Conservation (phyloP, 495 filamentous ascomycete species). For the Elaphomyces granulatus region DNA sequence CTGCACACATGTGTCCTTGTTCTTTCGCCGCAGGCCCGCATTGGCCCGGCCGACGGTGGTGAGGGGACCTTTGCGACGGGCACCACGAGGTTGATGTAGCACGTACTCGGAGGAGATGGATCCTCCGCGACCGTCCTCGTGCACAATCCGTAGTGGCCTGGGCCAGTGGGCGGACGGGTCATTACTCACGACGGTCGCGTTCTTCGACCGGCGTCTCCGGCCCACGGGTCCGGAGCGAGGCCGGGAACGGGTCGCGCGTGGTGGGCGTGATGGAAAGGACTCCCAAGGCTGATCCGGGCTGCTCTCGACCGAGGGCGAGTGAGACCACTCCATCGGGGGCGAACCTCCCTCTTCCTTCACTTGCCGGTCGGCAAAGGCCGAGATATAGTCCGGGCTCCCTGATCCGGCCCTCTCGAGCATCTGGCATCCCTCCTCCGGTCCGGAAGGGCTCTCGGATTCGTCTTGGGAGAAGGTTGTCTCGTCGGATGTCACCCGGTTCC, state of each 20-base stretch:
- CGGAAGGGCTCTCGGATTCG: slow-evolving; percentile 29
- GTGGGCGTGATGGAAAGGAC: background rate
- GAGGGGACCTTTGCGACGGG: slow-evolving; percentile 33
- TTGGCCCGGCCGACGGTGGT: slow-evolving; percentile 32
- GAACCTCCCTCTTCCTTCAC: slow-evolving; percentile 8
- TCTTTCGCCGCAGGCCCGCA: slow-evolving; percentile 32
- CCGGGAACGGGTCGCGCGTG: background rate
- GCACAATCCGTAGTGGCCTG: slow-evolving; percentile 33
- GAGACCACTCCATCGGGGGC: background rate
- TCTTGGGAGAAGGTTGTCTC: too few relatives aligned
- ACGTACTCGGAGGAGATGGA: slow-evolving; percentile 37
- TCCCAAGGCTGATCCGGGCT: background rate
- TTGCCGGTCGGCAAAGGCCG: slow-evolving; percentile 20
- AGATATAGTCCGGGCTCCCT: slow-evolving; percentile 23
- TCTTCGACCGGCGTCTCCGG: slow-evolving; percentile 31
- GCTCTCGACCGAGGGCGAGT: background rate
- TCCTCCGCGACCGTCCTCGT: slow-evolving; percentile 34
- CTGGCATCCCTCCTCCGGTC: slow-evolving; percentile 23
- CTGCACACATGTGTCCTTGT: slow-evolving; percentile 36
- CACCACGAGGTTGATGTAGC: slow-evolving; percentile 31
- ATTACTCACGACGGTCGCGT: slow-evolving; percentile 14
- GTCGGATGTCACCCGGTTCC: too few relatives aligned
- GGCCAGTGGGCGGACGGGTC: slow-evolving; percentile 17
- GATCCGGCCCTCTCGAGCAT: too few relatives aligned
- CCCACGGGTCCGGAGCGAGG: slow-evolving; percentile 12